Evolutionary conservation across 805 yeast genomes (phyloP).

Genomic region (Blastobotrys peoriensis): DNA sequence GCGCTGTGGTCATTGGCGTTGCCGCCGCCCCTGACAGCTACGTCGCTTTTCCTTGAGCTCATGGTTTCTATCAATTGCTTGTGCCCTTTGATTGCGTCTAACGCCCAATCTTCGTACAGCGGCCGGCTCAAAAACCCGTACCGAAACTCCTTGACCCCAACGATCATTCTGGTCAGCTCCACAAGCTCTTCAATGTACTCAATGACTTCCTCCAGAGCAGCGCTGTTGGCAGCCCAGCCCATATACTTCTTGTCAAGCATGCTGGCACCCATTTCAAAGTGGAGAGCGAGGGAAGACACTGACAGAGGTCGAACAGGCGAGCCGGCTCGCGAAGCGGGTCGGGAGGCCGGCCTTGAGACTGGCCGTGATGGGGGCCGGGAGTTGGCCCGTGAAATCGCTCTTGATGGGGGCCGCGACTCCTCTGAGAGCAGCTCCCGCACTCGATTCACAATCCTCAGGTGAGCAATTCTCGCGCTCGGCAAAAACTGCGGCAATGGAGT

Average conservation of each 20-base stretch:
- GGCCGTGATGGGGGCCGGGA: conserved; percentile 2
- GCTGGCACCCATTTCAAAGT: conserved; percentile 2
- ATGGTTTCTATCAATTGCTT: background rate
- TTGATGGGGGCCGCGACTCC: conserved; percentile 4
- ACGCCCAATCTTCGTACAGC: conserved; percentile 21
- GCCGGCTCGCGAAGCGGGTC: background rate
- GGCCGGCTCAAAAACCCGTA: conserved; percentile 48
- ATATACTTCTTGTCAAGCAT: conserved; percentile 32
- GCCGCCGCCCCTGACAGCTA: background rate
- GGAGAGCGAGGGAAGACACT: conserved; percentile 4
- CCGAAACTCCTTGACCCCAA: conserved; percentile 45
- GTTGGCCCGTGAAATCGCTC: conserved; percentile 1
- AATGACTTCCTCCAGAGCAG: conserved; percentile 45
- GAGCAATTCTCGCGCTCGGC: conserved; percentile 46
- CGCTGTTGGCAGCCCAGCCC: conserved; percentile 48
- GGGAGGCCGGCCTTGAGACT: conserved; percentile 3
- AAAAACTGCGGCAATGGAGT: conserved; percentile 46
- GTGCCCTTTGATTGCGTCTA: conserved; percentile 5
- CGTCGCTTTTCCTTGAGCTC: background rate
- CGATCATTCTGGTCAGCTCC: conserved; percentile 37
- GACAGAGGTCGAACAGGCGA: background rate
- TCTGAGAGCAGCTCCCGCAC: conserved; percentile 34
- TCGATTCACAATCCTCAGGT: conserved; percentile 39
- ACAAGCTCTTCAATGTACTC: conserved; percentile 44
- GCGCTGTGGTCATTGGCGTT: background rate